phyloP scores from a whole-genome alignment of 2,329 filamentous ascomycete genomes.

The Conoideocrella luteorostrata region DNA sequence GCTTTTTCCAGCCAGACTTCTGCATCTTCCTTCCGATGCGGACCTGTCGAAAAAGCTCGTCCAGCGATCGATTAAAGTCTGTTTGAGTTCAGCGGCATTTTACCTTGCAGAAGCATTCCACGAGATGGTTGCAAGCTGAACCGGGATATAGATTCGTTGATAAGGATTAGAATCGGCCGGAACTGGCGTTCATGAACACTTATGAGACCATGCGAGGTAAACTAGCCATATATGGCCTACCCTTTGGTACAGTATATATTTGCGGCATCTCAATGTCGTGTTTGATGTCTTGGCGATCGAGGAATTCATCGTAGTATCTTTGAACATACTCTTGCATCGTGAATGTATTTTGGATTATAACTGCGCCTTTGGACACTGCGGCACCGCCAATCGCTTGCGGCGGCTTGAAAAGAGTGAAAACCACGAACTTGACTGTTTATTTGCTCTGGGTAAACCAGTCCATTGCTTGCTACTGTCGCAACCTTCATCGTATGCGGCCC shows the following conservation, averaged over 20 bases:
- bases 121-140: slow-evolving; percentile 11
- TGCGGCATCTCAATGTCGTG: not conserved
- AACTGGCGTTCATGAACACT: slow-evolving; percentile 4
- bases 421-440: not conserved
- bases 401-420: not conserved
- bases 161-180: slow-evolving; percentile 8
- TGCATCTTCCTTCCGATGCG: slow-evolving; percentile 1
- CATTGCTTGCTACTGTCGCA: too few species aligned
- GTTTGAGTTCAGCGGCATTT: not conserved
- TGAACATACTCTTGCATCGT: slow-evolving; percentile 9
- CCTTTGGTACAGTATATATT: not conserved
- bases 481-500: too few species aligned
- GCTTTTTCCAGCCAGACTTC: slow-evolving; percentile 5
- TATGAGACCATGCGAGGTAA: not conserved
- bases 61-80: slow-evolving; percentile 7
- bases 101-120: slow-evolving; percentile 8
- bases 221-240: not conserved
- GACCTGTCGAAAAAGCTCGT: slow-evolving; percentile 6
- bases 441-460: too few species aligned
- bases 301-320: slow-evolving; percentile 3
- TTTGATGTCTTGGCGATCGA: slow-evolving; percentile 4
- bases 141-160: slow-evolving; percentile 7
- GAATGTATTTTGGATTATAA: slow-evolving; percentile 10
- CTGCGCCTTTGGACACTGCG: slow-evolving; percentile 8
- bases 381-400: not conserved